Conservation (phyloP, 352 stramenopile genomes). For the Globisporangium middletonii region DNA sequence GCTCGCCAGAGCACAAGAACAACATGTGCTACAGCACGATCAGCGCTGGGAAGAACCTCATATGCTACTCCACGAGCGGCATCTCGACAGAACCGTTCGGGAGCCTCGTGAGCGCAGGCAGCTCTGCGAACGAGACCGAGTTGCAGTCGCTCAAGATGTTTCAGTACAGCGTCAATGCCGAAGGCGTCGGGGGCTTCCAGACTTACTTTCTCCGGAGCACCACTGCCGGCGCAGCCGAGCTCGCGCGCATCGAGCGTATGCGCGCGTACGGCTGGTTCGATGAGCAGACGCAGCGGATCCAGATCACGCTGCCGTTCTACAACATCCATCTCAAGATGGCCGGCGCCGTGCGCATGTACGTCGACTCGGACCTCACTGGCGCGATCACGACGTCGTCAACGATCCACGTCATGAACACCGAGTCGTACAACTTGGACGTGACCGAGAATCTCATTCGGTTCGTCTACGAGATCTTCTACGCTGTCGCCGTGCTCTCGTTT, state of each 20-base stretch:
- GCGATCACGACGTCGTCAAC: constrained; percentile 30
- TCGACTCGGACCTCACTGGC: constrained; percentile 52
- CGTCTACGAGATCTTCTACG: constrained; percentile 40
- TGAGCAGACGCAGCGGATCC: constrained; percentile 39
- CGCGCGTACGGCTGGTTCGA: constrained; percentile 48
- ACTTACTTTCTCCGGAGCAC: constrained; percentile 50
- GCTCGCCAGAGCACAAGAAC: constrained; percentile 24
- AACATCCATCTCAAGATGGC: constrained; percentile 49
- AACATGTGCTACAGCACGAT: constrained; percentile 43
- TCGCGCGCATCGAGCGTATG: constrained; percentile 26
- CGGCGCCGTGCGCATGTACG: constrained; percentile 37
- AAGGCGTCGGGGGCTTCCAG: constrained; percentile 34
- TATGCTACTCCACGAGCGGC: constrained; percentile 28
- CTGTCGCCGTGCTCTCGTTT: constrained; percentile 38
- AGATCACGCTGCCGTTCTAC: constrained; percentile 49
- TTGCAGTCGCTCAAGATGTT: constrained; percentile 50
- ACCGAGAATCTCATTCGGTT: constrained; percentile 35
- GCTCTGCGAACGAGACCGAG: constrained; percentile 9
- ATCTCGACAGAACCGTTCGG: constrained; percentile 38
- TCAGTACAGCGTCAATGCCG: constrained; percentile 28
- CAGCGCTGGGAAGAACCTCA: constrained; percentile 28
- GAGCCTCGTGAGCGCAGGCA: constrained; percentile 21
- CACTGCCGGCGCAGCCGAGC: constrained; percentile 27
- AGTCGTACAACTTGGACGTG: constrained; percentile 58
- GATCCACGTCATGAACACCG: constrained; percentile 49